Evolutionary conservation across 805 yeast species (phyloP).

Genomic region (Crinitomyces ghanaensis): DNA sequence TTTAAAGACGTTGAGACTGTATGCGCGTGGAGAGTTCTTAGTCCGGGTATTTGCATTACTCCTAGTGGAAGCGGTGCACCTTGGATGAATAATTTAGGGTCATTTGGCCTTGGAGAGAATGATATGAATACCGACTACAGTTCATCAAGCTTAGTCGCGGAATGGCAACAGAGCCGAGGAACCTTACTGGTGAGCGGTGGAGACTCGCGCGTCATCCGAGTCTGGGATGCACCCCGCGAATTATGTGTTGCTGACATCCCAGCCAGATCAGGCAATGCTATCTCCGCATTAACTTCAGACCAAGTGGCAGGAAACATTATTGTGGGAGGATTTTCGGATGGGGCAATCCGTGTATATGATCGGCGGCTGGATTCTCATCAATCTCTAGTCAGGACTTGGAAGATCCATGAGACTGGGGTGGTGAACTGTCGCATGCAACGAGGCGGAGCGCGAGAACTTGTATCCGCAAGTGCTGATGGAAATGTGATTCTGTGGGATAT

Average conservation of each 20-base stretch:
- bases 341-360: slow-evolving; percentile 80
- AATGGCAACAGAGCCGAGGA: slow-evolving; percentile 97
- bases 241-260: slow-evolving; percentile 79
- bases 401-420: slow-evolving; percentile 37
- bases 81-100: too few relatives aligned
- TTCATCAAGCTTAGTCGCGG: slow-evolving; percentile 73
- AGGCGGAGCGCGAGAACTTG: slow-evolving; percentile 87
- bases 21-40: slow-evolving; percentile 86
- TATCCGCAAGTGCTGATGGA: slow-evolving; percentile 72
- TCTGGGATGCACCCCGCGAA: slow-evolving; percentile 97
- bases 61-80: too few relatives aligned
- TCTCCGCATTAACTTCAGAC: slow-evolving; percentile 83
- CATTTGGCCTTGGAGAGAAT: too few relatives aligned
- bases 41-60: too few relatives aligned
- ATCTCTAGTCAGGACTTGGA: slow-evolving; percentile 78
- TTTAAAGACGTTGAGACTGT: slow-evolving; percentile 46
- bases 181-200: slow-evolving; percentile 86
- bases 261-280: slow-evolving; percentile 79
- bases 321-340: slow-evolving; percentile 88
- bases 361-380: slow-evolving; percentile 75
- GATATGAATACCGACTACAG: slow-evolving; percentile 72
- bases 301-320: slow-evolving; percentile 89
- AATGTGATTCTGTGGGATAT: slow-evolving; percentile 85
- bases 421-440: slow-evolving; percentile 87
- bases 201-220: slow-evolving; percentile 78